Base-by-base conservation (phyloP, 306 rosid species). In the Prunus mongolica region DNA sequence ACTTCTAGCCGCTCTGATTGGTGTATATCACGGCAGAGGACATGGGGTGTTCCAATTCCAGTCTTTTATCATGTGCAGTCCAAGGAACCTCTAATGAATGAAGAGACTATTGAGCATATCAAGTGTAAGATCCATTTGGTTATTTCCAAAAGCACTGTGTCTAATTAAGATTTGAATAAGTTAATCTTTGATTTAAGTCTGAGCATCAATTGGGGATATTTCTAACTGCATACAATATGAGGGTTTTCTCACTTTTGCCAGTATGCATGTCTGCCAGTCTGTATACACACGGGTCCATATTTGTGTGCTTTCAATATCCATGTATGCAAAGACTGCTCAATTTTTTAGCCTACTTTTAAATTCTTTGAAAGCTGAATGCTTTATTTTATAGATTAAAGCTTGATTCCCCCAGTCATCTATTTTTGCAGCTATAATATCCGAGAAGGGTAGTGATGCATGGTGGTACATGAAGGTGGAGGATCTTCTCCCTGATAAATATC, bases 11-110 rank as follows among this genome's bases (percentile, higher is more conserved):
- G 99, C 76, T 89, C 96, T 30, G 99, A 95, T 76, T 95, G 99
- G 99, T 95, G 99, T 74, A 95, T 95, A 78, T 95, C 99, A 11
- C 93, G 99, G 79, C 99, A 95, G 87, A 88, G 99, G 87, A 88
- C 97, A 8, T 95, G 99, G 99, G 99, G 99, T 69, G 97, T 95
- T 73, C 99, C 99, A 71, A 95, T 95, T 87, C 99, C 99, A 54
- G 99, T 92, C 49, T 95, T 95, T 89, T 95, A 95, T 87, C 97
- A 95, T 70, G 51, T 83, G 80, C 87, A 84, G 67, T 83, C 98
- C 30, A 82, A 88, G 86, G 97, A 95, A 80, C 99, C 99, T 79
- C 91, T 92, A 38, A 92, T 92, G 97, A 89, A 92, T 80, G 93
- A 92, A 74, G 98, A 92, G 82, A 95, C 96, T 52, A 87, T 92